Evolutionary conservation across 441 rosid genomes (phyloP).

Genomic region (Jatropha podagrica): DNA sequence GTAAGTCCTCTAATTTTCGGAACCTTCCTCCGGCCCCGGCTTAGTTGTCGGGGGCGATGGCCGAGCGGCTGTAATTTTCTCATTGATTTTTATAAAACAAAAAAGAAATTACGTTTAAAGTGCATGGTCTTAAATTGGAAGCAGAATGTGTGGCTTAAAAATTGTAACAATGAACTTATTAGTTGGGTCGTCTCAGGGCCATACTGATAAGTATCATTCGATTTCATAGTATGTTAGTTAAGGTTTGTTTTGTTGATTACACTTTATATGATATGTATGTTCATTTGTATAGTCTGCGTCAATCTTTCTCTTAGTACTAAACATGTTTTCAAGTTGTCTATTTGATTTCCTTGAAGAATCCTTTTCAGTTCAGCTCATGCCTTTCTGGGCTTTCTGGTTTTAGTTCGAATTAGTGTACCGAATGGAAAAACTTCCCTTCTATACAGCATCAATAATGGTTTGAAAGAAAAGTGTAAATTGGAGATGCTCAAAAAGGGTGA

Average conservation of each 20-base stretch:
- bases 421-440: neutral
- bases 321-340: neutral
- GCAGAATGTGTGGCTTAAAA: neutral
- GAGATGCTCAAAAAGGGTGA: neutral
- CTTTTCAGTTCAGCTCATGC: slow-evolving; percentile 3
- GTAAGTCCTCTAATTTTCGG: slow-evolving; percentile 17
- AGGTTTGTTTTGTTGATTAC: neutral
- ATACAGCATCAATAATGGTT: neutral
- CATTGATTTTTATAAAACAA: neutral
- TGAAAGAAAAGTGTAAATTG: neutral
- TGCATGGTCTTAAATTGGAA: neutral
- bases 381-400: too few relatives aligned
- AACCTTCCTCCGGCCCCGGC: neutral
- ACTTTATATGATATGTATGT: neutral
- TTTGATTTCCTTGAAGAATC: neutral
- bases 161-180: neutral
- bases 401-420: too few relatives aligned
- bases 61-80: too few relatives aligned
- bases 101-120: neutral
- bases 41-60: slow-evolving; percentile 21
- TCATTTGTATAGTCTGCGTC: neutral
- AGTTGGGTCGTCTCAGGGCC: neutral
- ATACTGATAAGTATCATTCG: neutral
- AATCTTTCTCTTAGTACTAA: neutral
- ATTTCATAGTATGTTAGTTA: neutral